Evolutionary conservation across 306 rosid species (phyloP).

Genomic region (Trifolium dubium): DNA sequence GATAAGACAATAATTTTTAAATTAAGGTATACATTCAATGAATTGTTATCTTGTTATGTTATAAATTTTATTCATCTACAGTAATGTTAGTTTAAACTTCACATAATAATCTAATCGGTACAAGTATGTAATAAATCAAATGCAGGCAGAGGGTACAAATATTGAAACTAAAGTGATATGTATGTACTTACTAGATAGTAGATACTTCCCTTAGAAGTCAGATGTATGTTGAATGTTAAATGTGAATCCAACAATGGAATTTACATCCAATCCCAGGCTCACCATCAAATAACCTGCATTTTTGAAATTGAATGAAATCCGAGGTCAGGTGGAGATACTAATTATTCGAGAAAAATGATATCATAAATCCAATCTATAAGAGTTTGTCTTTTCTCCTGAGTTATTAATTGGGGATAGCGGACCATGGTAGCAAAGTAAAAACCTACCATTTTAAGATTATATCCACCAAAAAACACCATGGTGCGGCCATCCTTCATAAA

Average conservation of each 20-base stretch:
- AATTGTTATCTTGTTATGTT: not conserved
- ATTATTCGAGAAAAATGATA: constrained; percentile 1
- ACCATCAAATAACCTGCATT: constrained; percentile 10
- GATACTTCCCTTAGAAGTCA: not conserved
- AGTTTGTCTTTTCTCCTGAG: not conserved
- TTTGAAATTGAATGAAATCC: not conserved
- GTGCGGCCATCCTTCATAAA: too few species aligned
- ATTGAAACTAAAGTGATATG: not conserved
- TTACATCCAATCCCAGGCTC: not conserved
- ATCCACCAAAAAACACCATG: too few species aligned
- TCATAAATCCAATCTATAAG: not conserved
- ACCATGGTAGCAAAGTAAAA: too few species aligned
- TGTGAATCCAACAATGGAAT: not conserved
- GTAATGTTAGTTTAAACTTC: not conserved
- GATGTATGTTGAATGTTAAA: constrained; percentile 1
- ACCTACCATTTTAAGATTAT: too few species aligned
- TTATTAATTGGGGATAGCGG: too few species aligned
- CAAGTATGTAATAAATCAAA: not conserved
- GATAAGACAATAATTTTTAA: not conserved
- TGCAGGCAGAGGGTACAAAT: not conserved
- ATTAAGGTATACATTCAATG: not conserved
- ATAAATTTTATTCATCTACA: not conserved
- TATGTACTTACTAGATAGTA: not conserved
- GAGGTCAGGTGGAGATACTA: constrained; percentile 1
- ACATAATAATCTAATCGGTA: not conserved